phyloP scores from a whole-genome alignment of 805 yeast species.

The Pachysolen tannophilus region DNA sequence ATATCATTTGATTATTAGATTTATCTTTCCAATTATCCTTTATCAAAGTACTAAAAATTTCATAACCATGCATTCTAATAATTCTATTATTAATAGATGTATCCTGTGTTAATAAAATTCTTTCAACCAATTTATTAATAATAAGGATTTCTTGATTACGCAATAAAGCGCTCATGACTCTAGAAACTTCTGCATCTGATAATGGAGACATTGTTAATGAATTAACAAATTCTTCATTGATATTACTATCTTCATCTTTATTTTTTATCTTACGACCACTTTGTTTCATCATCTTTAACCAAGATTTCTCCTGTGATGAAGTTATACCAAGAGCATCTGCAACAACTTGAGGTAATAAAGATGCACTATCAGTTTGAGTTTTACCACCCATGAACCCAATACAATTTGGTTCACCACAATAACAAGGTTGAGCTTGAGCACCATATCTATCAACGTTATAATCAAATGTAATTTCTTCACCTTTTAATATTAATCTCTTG shows the following conservation, averaged over 20 bases:
- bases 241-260: constrained; percentile 43
- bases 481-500: constrained; percentile 56
- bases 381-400: constrained; percentile 93
- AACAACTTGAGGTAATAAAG: constrained; percentile 71
- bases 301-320: constrained; percentile 57
- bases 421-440: constrained; percentile 88
- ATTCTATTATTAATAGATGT: constrained; percentile 46
- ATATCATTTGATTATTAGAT: constrained; percentile 31
- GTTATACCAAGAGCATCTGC: constrained; percentile 82
- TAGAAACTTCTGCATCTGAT: constrained; percentile 54
- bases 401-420: constrained; percentile 90
- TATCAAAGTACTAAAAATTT: constrained; percentile 59
- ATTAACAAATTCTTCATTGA: constrained; percentile 59
- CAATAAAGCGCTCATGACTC: constrained; percentile 73
- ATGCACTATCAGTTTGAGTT: constrained; percentile 89
- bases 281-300: constrained; percentile 55
- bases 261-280: constrained; percentile 39
- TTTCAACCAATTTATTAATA: constrained; percentile 55
- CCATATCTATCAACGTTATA: constrained; percentile 96
- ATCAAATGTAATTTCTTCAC: constrained; percentile 89
- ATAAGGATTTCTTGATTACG: constrained; percentile 66
- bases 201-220: constrained; percentile 47
- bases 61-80: constrained; percentile 80
- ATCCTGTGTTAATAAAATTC: constrained; percentile 51
- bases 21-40: constrained; percentile 21